phyloP scores from a whole-genome alignment of 1,284 basidiomycete genomes.

The Sanghuangporus weigelae region DNA sequence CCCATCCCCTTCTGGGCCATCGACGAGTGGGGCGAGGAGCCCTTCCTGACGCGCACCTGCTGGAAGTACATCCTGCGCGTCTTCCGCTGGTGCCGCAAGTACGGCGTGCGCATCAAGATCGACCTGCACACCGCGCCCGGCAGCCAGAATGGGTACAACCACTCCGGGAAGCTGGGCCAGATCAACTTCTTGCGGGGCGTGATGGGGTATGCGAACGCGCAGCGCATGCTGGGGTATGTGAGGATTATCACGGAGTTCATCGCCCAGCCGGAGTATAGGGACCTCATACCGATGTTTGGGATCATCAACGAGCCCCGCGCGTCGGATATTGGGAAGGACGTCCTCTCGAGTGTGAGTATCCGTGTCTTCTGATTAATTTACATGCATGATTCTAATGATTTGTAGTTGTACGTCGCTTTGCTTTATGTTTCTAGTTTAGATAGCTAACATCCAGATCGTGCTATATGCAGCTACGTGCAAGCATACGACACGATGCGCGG shows the following conservation, averaged over 20 bases:
- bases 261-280: conserved; percentile 46
- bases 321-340: conserved; percentile 32
- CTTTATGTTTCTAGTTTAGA: background rate
- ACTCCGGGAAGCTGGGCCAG: conserved; percentile 42
- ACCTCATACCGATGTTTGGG: conserved; percentile 45
- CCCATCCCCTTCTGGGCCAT: conserved; percentile 89
- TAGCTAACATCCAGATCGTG: background rate
- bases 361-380: conserved; percentile 16
- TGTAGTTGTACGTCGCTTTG: background rate
- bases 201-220: conserved; percentile 60
- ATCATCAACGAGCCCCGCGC: conserved; percentile 39
- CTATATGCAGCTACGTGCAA: conserved; percentile 27
- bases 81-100: conserved; percentile 82
- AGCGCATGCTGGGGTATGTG: conserved; percentile 52
- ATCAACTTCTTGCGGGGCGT: conserved; percentile 56
- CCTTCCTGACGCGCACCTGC: conserved; percentile 29
- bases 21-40: conserved; percentile 49
- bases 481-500: conserved; percentile 50
- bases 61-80: conserved; percentile 60
- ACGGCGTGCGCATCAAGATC: conserved; percentile 80
- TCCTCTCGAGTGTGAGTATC: conserved; percentile 33
- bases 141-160: conserved; percentile 63
- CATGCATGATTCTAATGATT: background rate
- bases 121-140: conserved; percentile 82
- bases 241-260: conserved; percentile 57